Base-by-base conservation (phyloP, 306 rosid genomes). In the Pterocarpus santalinus region DNA sequence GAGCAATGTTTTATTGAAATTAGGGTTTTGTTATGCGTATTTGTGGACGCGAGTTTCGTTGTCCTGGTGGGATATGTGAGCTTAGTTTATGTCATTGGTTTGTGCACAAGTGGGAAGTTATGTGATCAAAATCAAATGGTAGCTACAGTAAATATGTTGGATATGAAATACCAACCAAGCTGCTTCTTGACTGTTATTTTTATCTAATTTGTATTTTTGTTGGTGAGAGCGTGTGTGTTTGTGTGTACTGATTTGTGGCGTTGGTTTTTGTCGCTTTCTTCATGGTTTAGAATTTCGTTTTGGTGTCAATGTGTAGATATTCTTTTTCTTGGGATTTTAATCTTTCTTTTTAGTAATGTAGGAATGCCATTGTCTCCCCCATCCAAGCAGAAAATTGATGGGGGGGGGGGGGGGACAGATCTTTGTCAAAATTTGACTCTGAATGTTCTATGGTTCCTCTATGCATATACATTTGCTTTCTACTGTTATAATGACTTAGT, bases 401-500 rank as follows among this genome's bases (percentile, higher is more conserved):
- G 28, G 1, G 28, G 28, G 28, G 28, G 28, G 28, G 28, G 28
- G 28, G 28, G 28, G 28, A 22, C 28, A 22, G 28, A 22, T 43
- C 7, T 33, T 55, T 2, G 76, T 72, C 53, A 71, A 47, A 30
- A 65, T 36, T 7, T 58, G 67, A 34, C 39, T 22, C 36, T 8
- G 67, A 65, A 39, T 71, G 63, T 56, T 81, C 52, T 5, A 77
- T 7, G 16, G 47, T 35, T 76, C 77, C 60, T 61, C 4, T 61
- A 60, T 28, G 58, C 15, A 2, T 9, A 28, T 61, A 9, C 76
- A 35, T 4, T 43, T 58, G 60, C 51, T 14, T 52, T 70, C 66
- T 66, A 12, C 77, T 73, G 30, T 33, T 83, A 2, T 70, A 7
- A 66, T 69, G 72, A 3, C 28, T 56, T 43, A 46, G 47, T 51